These are phyloP conservation scores for Plasmopara halstedii DNA, from an alignment of 352 stramenopile species.

Conservation along the genomic window DNA sequence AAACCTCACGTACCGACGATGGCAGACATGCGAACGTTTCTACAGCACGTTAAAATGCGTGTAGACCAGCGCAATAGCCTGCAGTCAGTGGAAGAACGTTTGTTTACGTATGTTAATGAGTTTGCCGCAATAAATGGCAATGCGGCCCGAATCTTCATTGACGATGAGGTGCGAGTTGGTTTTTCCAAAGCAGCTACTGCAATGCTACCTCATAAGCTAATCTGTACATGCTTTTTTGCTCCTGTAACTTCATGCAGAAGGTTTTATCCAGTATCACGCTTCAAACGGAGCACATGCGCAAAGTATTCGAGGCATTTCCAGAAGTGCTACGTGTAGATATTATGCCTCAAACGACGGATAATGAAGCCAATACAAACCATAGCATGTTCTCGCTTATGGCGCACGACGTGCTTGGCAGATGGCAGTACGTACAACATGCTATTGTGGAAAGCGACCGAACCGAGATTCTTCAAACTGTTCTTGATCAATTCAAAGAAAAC, in stretches of 20 bases:
- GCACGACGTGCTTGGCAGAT: slow-evolving; percentile 27
- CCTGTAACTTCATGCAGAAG: slow-evolving; percentile 8
- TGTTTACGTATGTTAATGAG: slow-evolving; percentile 28
- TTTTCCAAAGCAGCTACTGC: background rate
- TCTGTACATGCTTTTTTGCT: background rate
- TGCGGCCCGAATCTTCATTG: slow-evolving; percentile 28
- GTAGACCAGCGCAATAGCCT: slow-evolving; percentile 2
- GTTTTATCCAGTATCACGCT: slow-evolving; percentile 31
- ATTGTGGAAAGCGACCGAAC: slow-evolving; percentile 28
- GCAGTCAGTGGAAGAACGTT: slow-evolving; percentile 22
- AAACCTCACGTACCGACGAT: slow-evolving; percentile 13
- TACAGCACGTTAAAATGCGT: slow-evolving; percentile 9
- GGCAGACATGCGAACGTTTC: slow-evolving; percentile 15
- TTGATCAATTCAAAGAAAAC: slow-evolving; percentile 25
- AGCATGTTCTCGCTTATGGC: slow-evolving; percentile 23
- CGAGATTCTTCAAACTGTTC: slow-evolving; percentile 18
- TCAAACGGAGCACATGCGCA: slow-evolving; percentile 31
- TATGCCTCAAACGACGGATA: background rate
- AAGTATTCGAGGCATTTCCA: slow-evolving; percentile 24
- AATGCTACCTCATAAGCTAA: background rate
- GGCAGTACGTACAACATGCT: slow-evolving; percentile 31
- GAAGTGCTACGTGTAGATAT: slow-evolving; percentile 26
- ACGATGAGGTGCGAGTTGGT: slow-evolving; percentile 15
- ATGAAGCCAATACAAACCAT: slow-evolving; percentile 13
- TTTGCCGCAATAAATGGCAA: slow-evolving; percentile 24